Conservation (phyloP, 2,329 filamentous ascomycete species). For the Sclerotinia minor region DNA sequence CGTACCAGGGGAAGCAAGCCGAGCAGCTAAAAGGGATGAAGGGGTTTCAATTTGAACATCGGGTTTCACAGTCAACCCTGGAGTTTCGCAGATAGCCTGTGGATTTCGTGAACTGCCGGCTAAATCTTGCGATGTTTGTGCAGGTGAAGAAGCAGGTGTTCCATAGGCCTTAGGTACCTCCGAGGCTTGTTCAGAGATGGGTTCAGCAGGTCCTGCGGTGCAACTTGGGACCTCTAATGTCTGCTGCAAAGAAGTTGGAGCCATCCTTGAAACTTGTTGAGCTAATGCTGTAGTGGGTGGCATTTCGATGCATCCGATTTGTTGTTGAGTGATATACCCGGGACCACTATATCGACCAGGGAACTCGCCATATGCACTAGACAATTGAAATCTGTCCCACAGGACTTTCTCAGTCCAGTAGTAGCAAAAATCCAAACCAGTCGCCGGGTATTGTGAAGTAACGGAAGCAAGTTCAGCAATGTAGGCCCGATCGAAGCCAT, state of each 20-base stretch:
- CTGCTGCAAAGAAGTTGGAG: background rate
- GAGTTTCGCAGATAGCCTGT: background rate
- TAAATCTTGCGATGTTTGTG: background rate
- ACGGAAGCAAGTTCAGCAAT: background rate
- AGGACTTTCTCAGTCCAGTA: constrained; percentile 11
- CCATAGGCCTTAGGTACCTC: background rate
- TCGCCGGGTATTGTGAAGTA: background rate
- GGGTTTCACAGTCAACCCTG: background rate
- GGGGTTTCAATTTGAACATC: background rate
- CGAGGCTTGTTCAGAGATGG: background rate
- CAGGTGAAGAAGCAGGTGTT: background rate
- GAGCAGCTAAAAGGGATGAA: constrained; percentile 3
- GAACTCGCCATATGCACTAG: constrained; percentile 6
- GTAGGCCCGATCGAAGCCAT: constrained; percentile 10
- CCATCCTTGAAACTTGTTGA: background rate
- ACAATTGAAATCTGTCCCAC: constrained; percentile 6
- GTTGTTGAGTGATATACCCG: background rate
- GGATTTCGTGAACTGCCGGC: background rate
- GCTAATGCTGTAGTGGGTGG: background rate
- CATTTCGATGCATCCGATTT: background rate
- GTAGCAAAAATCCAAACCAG: constrained; percentile 12
- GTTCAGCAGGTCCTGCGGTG: background rate
- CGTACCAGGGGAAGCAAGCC: background rate
- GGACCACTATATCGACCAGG: constrained; percentile 6
- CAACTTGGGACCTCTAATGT: background rate